Base-by-base conservation (phyloP, 2,329 filamentous ascomycete species). In the Fusarium coicis region DNA sequence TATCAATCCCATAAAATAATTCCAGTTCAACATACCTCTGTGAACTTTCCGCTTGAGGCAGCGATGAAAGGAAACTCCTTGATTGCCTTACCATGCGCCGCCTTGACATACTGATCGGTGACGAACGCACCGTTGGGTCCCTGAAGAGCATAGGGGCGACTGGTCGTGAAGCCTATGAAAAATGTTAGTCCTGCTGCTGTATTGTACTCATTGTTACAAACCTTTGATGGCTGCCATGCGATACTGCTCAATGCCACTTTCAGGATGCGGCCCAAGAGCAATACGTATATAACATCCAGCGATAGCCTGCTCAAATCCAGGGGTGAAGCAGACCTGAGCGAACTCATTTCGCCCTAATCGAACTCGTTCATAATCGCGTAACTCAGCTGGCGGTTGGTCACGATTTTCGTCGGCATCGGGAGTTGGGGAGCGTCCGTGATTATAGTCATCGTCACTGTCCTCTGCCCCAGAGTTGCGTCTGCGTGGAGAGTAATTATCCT, bases 291-390 rank as follows among this genome's bases (percentile, higher is more conserved):
- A 99, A 81, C 95, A 97, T 57, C 94, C 94, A 21, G 87, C 90
- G 77, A 98, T 93, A 36, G 93, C 88, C 14, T 93, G 85, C 63
- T 97, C 93, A 75, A 99, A 98, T 8, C 92, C 92, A 16, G 96
- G 96, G 76, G 95, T 96, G 84, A 97, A 97, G 86, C 95, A 98
- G 62, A 97, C 93, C 78, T 96, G 91, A 11, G 93, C 92, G 81
- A 99, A 97, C 78, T 95, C 93, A 74, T 90, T 93, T 70, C 96
- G 90, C 55, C 95, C 94, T 66, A 99, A 89, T 64, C 94, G 91
- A 59, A 96, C 90, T 56, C 93, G 90, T 79, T 98, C 93, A 73
- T 96, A 91, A 80, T 98, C 94, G n/a, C 88, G 88, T 26, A 97
- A 85, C 40, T 93, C 90, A 4, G 93, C 90, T 32, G 91, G 92